Base-by-base conservation (phyloP, 805 yeast species). In the Debaryomyces castellii region DNA sequence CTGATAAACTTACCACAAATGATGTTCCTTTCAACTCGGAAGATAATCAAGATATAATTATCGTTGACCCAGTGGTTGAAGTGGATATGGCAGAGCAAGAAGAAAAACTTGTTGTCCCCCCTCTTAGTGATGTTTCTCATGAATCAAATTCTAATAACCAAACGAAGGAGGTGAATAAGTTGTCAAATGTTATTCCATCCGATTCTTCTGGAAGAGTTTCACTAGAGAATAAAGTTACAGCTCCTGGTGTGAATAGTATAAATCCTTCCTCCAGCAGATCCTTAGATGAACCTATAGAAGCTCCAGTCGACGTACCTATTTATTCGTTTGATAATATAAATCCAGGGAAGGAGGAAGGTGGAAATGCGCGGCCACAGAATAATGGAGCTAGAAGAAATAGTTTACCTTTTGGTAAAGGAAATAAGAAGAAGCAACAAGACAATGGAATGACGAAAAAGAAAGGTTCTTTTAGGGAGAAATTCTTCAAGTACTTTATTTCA, bases 401-500 rank as follows among this genome's bases (percentile, higher is more conserved):
- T 16, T 30, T 16, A 14, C 34, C 18, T 14, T 30, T 30, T 20
- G 20, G 34, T 30, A 30, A 14, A 30, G 14, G 14, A 12, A 30
- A 5, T 22, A 22, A 30, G 10, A 17, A 30, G 34, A 30, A 30
- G 9, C 34, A 30, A 25, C 28, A 25, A 25, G 28, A 25, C 14
- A 30, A 17, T 11, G 37, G 38, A n/a, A 12, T 33, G 16, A 41
- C 36, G 40, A 40, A 48, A 18, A 49, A 50, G 35, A 48, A 50
- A n/a, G 50, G 51, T 10, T 57, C 53, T 39, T 55, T 60, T 27
- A 59, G 52, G 33, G 54, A 50, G 16, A 59, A 49, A 36, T 42
- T 60, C 10, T 59, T 59, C 52, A 69, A 67, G 49, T 64, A 62
- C 42, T 69, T 69, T 43, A 54, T 69, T 20, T 65, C 60, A 43